Evolutionary conservation across 345 rosid species (phyloP).

Genomic region (Syzygium jambos): DNA sequence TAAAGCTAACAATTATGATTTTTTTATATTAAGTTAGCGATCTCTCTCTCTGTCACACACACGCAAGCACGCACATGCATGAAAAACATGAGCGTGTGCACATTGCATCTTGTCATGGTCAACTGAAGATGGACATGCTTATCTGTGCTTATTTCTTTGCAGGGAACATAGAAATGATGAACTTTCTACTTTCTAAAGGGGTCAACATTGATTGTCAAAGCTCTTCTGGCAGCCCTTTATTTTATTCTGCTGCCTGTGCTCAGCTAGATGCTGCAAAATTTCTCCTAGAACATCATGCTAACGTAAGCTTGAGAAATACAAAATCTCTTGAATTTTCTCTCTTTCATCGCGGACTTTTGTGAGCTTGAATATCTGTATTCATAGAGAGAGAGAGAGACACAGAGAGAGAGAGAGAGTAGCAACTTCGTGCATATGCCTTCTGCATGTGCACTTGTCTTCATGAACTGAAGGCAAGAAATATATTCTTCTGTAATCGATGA

Average conservation of each 20-base stretch:
- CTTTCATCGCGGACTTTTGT: neutral
- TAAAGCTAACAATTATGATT: neutral
- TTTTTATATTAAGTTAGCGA: neutral
- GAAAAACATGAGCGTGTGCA: neutral
- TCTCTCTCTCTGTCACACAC: neutral
- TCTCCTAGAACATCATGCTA: constrained; percentile 62
- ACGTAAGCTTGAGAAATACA: constrained; percentile 15
- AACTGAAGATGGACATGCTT: neutral
- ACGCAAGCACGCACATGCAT: neutral
- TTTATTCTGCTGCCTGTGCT: constrained; percentile 83
- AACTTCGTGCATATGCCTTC: neutral
- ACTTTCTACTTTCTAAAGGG: constrained; percentile 52
- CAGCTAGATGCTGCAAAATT: constrained; percentile 63
- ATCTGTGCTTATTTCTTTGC: neutral
- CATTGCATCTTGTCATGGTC: neutral
- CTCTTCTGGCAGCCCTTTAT: constrained; percentile 75
- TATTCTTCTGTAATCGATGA: constrained; percentile 3
- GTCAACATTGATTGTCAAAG: constrained; percentile 63
- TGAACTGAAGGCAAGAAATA: neutral
- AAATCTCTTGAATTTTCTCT: neutral
- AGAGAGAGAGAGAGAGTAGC: neutral
- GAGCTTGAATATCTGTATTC: neutral
- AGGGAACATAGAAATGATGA: constrained; percentile 66
- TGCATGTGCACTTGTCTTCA: neutral
- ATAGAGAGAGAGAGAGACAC: neutral